Evolutionary conservation across 1,284 basidiomycete genomes (phyloP).

Genomic region (Sutorius eximius): DNA sequence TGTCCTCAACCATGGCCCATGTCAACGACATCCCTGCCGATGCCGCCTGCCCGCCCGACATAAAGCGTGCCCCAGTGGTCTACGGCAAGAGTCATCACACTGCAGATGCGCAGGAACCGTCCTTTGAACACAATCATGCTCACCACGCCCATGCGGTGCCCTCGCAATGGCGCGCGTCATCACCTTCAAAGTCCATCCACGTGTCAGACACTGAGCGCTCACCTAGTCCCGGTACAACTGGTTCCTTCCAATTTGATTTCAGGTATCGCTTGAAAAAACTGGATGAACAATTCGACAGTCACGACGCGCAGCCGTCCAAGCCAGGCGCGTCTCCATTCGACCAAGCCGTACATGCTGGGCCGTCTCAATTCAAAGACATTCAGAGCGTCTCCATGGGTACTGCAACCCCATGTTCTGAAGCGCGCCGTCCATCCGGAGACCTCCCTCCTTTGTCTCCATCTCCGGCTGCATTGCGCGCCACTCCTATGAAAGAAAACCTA

Average conservation of each 20-base stretch:
- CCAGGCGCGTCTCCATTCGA: slow-evolving; percentile 1
- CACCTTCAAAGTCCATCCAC: slow-evolving; percentile 14
- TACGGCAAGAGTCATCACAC: slow-evolving; percentile 25
- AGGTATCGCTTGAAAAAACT: slow-evolving; percentile 26
- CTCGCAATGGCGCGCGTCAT: not conserved
- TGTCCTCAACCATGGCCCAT: slow-evolving; percentile 14
- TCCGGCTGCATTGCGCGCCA: slow-evolving; percentile 6
- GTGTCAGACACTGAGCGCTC: slow-evolving; percentile 12
- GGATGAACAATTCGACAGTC: slow-evolving; percentile 26
- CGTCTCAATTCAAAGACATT: slow-evolving; percentile 13
- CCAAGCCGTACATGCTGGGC: not conserved
- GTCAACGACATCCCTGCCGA: slow-evolving; percentile 3
- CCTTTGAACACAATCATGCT: not conserved
- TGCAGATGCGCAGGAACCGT: not conserved
- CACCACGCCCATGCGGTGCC: not conserved
- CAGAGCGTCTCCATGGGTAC: slow-evolving; percentile 26
- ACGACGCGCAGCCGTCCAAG: slow-evolving; percentile 5
- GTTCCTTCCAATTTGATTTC: slow-evolving; percentile 28
- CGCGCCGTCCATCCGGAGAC: slow-evolving; percentile 7
- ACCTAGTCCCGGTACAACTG: not conserved
- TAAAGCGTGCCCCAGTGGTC: slow-evolving; percentile 30
- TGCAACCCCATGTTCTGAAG: slow-evolving; percentile 11
- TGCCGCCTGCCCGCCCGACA: not conserved
- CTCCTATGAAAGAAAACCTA: slow-evolving; percentile 3
- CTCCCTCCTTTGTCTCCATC: slow-evolving; percentile 13